Evolutionary conservation across 306 rosid genomes (phyloP).

Genomic region (Coriaria nepalensis): DNA sequence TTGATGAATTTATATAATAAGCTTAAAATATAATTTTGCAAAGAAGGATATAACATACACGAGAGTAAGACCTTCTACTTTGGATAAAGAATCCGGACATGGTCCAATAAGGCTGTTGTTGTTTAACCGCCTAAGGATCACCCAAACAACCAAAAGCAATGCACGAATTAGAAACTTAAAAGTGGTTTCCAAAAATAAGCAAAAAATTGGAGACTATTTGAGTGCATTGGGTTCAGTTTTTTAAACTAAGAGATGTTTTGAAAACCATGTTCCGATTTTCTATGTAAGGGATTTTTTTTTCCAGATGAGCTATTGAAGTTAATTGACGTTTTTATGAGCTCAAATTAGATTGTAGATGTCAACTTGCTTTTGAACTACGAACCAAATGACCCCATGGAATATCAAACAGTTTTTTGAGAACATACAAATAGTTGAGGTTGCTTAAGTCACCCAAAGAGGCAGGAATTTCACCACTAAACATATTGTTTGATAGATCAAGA

Average conservation of each 20-base stretch:
- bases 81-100: conserved; percentile 67
- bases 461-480: conserved; percentile 60
- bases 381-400: not conserved
- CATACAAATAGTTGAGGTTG: conserved; percentile 88
- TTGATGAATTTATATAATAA: not conserved
- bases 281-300: no score
- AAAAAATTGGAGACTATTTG: no score
- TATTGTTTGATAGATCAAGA: conserved; percentile 86
- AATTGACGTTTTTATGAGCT: no score
- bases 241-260: no score
- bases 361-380: no score
- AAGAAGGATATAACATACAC: conserved; percentile 45
- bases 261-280: no score
- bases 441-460: conserved; percentile 68
- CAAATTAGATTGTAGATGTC: no score
- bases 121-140: conserved; percentile 68
- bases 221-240: no score
- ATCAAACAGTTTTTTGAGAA: conserved; percentile 11
- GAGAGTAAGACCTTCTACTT: conserved; percentile 64
- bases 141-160: conserved; percentile 14
- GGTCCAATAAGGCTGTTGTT: conserved; percentile 90
- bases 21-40: no score
- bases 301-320: no score
- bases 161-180: conserved; percentile 12
- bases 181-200: no score